Conservation (phyloP, 2,329 filamentous ascomycete genomes). For the Fusarium sp. region DNA sequence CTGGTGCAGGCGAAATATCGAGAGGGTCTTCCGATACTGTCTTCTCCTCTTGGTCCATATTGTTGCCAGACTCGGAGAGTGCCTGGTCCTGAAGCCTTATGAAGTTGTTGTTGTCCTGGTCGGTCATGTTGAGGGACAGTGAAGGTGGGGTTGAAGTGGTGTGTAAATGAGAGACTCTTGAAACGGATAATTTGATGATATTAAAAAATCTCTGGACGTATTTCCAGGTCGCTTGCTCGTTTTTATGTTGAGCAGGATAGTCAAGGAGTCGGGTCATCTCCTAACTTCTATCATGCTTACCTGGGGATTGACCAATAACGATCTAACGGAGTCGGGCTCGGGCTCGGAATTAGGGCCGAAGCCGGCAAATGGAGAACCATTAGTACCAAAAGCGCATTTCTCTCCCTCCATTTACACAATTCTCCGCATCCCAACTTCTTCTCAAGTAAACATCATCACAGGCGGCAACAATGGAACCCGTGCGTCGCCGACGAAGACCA, state of each 20-base stretch:
- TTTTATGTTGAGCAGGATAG: not conserved
- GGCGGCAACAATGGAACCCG: slow-evolving; percentile 18
- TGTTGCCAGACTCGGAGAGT: fast-evolving
- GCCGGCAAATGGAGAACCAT: slow-evolving; percentile 19
- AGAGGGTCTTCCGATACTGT: fast-evolving
- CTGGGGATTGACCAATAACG: fast-evolving
- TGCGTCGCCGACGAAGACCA: slow-evolving; percentile 42
- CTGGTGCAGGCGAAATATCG: slow-evolving; percentile 23
- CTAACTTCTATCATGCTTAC: not conserved
- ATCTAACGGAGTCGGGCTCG: not conserved
- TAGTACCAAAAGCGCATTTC: slow-evolving; percentile 10
- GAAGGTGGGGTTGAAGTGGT: not conserved
- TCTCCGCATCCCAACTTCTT: not conserved
- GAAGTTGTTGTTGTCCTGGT: not conserved
- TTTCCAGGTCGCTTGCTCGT: not conserved
- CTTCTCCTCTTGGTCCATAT: not conserved
- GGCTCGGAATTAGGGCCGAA: not conserved
- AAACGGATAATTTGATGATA: not conserved
- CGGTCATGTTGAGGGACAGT: not conserved
- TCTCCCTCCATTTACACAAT: not conserved
- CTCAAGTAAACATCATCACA: not conserved
- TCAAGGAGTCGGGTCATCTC: not conserved
- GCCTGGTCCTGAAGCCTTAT: not conserved
- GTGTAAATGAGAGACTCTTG: too few species aligned
- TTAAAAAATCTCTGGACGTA: too few species aligned